Conservation (phyloP, 352 stramenopile genomes). For the Phytophthora multivora region DNA sequence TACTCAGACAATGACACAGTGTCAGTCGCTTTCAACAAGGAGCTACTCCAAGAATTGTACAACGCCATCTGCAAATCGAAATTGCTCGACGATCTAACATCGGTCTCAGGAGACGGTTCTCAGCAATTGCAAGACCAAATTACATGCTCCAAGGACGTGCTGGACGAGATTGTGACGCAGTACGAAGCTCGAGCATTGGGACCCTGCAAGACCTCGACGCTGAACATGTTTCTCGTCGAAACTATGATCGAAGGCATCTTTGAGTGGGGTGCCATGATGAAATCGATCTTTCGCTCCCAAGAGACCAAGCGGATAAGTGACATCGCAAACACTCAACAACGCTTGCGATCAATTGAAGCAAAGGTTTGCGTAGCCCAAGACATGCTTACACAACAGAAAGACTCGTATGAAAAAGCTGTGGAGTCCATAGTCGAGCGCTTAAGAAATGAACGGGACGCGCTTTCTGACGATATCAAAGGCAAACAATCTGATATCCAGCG, state of each 20-base stretch:
- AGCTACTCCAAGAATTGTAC: constrained; percentile 50
- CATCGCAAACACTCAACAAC: constrained; percentile 51
- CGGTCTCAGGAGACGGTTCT: constrained; percentile 29
- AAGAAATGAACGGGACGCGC: constrained; percentile 43
- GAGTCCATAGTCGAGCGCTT: constrained; percentile 58
- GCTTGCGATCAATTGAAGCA: constrained; percentile 52
- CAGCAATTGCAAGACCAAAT: constrained; percentile 48
- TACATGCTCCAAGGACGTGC: constrained; percentile 28
- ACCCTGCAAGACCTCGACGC: constrained; percentile 31
- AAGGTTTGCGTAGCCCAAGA: constrained; percentile 64
- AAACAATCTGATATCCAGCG: constrained; percentile 63
- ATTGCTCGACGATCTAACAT: constrained; percentile 6
- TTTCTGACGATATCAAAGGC: constrained; percentile 64
- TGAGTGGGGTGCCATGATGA: constrained; percentile 58
- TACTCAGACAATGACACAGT: constrained; percentile 40
- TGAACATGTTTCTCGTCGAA: constrained; percentile 54
- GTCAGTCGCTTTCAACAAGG: constrained; percentile 53
- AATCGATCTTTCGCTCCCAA: constrained; percentile 53
- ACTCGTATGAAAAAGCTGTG: constrained; percentile 67
- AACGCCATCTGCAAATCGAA: constrained; percentile 15
- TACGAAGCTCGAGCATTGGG: constrained; percentile 52
- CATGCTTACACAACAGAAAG: constrained; percentile 64
- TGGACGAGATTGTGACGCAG: constrained; percentile 46
- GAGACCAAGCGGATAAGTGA: constrained; percentile 41
- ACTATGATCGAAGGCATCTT: constrained; percentile 61